These are phyloP conservation scores for Cicer bijugum DNA, from an alignment of 306 rosid genomes.

Conservation along the genomic window DNA sequence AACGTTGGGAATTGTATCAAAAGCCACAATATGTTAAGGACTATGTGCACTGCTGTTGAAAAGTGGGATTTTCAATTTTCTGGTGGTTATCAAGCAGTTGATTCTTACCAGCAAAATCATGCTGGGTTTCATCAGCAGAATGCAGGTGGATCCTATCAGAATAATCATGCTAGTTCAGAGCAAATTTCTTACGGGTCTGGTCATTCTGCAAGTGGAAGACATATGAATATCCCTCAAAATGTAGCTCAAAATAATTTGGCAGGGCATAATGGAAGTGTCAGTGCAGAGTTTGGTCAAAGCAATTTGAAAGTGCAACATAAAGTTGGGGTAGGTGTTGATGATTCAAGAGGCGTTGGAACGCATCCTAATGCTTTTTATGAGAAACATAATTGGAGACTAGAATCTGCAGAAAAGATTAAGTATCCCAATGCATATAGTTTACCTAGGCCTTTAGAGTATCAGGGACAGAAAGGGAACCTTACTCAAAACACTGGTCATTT, in stretches of 20 bases:
- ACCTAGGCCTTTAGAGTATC: constrained; percentile 47
- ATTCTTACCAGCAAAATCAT: constrained; percentile 44
- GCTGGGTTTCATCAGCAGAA: constrained; percentile 39
- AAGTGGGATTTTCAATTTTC: constrained; percentile 47
- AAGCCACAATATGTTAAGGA: constrained; percentile 43
- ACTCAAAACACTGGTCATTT: background rate
- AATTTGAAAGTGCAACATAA: constrained; percentile 36
- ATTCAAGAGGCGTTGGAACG: constrained; percentile 31
- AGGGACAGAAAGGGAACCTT: constrained; percentile 1
- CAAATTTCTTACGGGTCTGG: background rate
- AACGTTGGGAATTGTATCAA: constrained; percentile 24
- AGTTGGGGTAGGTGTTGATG: constrained; percentile 32
- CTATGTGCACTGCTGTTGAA: constrained; percentile 52
- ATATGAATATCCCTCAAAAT: background rate
- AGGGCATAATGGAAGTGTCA: constrained; percentile 10
- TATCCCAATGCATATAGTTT: constrained; percentile 37
- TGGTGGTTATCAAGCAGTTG: constrained; percentile 40
- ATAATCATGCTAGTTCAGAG: constrained; percentile 27
- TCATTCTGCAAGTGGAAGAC: background rate
- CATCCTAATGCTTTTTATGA: constrained; percentile 37
- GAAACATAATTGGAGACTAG: constrained; percentile 39
- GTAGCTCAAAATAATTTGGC: constrained; percentile 20
- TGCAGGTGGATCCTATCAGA: constrained; percentile 32
- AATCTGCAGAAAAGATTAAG: constrained; percentile 44
- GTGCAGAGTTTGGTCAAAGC: constrained; percentile 18